A percentile compares a stretch with the other conserved stretches of the same genome.
phyloP scores from a whole-genome alignment of 495 filamentous ascomycete species.

The Hypoxylon fuscum region DNA sequence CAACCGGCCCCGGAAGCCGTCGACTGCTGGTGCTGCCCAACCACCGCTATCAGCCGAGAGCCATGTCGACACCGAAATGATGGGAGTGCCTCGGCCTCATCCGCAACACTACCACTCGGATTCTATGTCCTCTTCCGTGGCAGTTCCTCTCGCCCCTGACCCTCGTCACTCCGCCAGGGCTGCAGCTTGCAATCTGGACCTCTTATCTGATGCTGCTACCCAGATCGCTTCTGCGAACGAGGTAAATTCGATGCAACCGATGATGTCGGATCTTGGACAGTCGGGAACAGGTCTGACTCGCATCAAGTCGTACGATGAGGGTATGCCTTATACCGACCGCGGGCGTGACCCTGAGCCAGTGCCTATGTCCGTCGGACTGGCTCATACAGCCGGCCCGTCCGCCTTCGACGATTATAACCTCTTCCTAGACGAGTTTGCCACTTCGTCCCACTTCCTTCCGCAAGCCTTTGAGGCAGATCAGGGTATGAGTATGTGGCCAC shows the following conservation, averaged over 20 bases:
- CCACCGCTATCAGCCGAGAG: conserved; percentile 48
- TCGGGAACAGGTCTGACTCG: conserved; percentile 48
- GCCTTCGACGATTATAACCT: conserved; percentile 59
- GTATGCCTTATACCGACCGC: conserved; percentile 53
- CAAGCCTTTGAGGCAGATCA: conserved; percentile 59
- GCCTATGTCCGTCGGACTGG: conserved; percentile 49
- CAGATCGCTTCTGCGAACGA: conserved; percentile 60
- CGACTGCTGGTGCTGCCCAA: conserved; percentile 49
- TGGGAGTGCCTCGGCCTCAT: conserved; percentile 49
- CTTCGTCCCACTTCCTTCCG: conserved; percentile 58
- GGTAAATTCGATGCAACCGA: conserved; percentile 57
- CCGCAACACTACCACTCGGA: conserved; percentile 51
- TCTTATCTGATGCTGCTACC: conserved; percentile 61
- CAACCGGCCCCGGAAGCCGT: conserved; percentile 55
- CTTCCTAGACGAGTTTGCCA: conserved; percentile 61
- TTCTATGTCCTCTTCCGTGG: conserved; percentile 48
- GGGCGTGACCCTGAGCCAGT: conserved; percentile 53
- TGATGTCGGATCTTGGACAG: conserved; percentile 54
- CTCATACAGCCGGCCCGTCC: conserved; percentile 49
- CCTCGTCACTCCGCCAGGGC: conserved; percentile 52
- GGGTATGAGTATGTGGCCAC: conserved; percentile 55
- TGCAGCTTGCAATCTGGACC: conserved; percentile 61
- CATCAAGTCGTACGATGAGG: conserved; percentile 57
- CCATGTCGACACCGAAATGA: conserved; percentile 56
- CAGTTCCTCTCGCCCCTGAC: conserved; percentile 50